Conservation (phyloP, 106 monocot species). For the Agapanthus africanus region DNA sequence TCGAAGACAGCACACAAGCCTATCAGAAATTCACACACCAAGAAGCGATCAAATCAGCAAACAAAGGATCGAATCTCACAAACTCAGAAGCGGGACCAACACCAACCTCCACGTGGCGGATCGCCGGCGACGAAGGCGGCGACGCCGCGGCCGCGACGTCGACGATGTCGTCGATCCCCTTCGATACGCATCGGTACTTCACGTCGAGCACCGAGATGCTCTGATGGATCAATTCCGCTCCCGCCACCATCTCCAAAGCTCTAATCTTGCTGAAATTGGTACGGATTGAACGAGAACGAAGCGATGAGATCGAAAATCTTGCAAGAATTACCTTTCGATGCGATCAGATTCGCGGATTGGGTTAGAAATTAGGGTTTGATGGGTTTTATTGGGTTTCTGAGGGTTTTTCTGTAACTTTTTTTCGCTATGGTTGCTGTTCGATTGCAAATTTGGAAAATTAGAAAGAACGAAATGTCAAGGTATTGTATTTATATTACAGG, state of each 20-base stretch:
- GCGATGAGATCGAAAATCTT: background rate
- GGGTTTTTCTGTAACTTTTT: too few species aligned
- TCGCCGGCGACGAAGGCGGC: slow-evolving; percentile 11
- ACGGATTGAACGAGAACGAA: slow-evolving; percentile 10
- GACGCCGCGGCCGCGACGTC: slow-evolving; percentile 15
- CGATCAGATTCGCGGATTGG: background rate
- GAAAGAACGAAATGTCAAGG: too few species aligned
- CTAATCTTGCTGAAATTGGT: too few species aligned
- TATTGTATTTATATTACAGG: too few species aligned
- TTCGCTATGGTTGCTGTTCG: too few species aligned
- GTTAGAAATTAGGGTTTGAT: too few species aligned
- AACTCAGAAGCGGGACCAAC: slow-evolving; percentile 20
- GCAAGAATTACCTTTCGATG: background rate
- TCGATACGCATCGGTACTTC: slow-evolving; percentile 27
- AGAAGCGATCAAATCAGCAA: too few species aligned
- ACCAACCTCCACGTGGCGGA: too few species aligned
- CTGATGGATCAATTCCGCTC: slow-evolving; percentile 48
- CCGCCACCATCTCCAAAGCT: slow-evolving; percentile 57
- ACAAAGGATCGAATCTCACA: slow-evolving; percentile 27
- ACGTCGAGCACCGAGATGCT: slow-evolving; percentile 40
- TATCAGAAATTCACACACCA: too few species aligned
- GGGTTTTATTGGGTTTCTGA: too few species aligned
- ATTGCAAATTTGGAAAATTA: too few species aligned
- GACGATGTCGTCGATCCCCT: slow-evolving; percentile 37
- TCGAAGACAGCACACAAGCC: too few species aligned